Evolutionary conservation across 2,329 filamentous ascomycete species (phyloP), one percentile per base, ranked within the genome.

Genomic region (Dothistroma pini): DNA sequence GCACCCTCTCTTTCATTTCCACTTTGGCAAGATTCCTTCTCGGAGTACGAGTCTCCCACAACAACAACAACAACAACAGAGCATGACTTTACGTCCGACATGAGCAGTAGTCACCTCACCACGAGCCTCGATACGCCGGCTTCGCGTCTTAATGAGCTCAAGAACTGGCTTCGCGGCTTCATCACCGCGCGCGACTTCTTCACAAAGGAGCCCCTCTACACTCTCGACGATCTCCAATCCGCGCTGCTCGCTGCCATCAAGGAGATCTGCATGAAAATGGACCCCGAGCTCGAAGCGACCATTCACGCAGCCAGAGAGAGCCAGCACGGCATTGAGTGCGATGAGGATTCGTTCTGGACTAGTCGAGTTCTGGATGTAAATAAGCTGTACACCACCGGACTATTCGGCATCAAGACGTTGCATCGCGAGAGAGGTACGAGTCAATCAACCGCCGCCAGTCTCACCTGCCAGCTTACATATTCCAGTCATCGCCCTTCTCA

Each of bases 281-380:
- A 66, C 32, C 64, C 62, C 2, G 50, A 63, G 21, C 56, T 66
- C 10, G 62, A 66, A 25, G 41, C 49, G 12, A 47, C 49, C 5
- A 54, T 61, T 5, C 38, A 48, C 21, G 16, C 35, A 12, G 56
- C 59, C 9, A 38, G 49, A 4, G 60, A 66, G 19, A 8, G 25
- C 4, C 49, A 61, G 8, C 54, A 59, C 57, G 48, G 56, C 19
- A 60, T 66, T 21, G 35, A 56, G 8, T 32, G 61, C 19, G 56
- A 61, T 11, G 57, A 63, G 19, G 57, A 60, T 4, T 56, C 54
- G 7, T 66, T 66, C 52, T 57, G 51, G 44, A 35, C 51, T 10
- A 35, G 41, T 10, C 52, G 64, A 4, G 57, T 55, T 1, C 35
- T 63, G 34, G 54, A 63, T 22, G 44, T 63, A 21, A 56, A 63